Percentiles rank a stretch among this genome's conserved stretches.
These are phyloP conservation scores for Ophiostoma perfectum DNA, from an alignment of 2,329 filamentous ascomycete genomes.

Conservation along the genomic window DNA sequence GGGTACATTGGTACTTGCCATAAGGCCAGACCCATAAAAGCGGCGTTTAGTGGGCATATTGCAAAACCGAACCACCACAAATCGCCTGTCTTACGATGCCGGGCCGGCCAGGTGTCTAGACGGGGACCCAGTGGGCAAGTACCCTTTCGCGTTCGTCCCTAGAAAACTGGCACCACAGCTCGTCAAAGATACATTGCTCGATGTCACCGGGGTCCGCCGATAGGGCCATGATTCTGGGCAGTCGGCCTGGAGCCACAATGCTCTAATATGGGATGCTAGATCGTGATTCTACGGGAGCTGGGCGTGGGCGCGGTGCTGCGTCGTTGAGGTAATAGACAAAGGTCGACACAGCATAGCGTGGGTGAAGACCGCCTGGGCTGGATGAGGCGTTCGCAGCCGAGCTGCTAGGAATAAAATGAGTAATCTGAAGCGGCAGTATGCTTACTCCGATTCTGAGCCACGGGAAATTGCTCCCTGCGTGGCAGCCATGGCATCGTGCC, in stretches of 20 bases:
- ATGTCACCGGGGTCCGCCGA: slow-evolving; percentile 15
- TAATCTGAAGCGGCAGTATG: background rate
- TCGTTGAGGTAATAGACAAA: background rate
- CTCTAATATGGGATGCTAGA: slow-evolving; percentile 13
- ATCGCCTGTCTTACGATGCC: slow-evolving; percentile 23
- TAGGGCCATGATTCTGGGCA: slow-evolving; percentile 14
- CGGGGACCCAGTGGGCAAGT: background rate
- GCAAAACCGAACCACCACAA: slow-evolving; percentile 23
- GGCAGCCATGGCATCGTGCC: background rate
- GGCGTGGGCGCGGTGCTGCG: background rate
- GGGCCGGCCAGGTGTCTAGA: slow-evolving; percentile 16
- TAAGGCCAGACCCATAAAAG: slow-evolving; percentile 20
- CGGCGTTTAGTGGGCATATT: slow-evolving; percentile 20
- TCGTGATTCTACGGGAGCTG: slow-evolving; percentile 5
- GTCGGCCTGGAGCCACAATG: slow-evolving; percentile 19
- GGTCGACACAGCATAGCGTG: background rate
- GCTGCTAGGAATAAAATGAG: background rate
- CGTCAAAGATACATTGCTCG: background rate
- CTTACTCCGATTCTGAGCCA: no score
- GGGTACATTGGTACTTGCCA: slow-evolving; percentile 1
- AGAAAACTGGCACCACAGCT: no score
- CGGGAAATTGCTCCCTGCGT: background rate
- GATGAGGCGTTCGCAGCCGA: background rate
- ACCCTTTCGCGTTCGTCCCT: background rate
- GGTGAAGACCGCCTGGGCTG: background rate